Base-by-base conservation (phyloP, 352 stramenopile species). In the Phytophthora capsici region DNA sequence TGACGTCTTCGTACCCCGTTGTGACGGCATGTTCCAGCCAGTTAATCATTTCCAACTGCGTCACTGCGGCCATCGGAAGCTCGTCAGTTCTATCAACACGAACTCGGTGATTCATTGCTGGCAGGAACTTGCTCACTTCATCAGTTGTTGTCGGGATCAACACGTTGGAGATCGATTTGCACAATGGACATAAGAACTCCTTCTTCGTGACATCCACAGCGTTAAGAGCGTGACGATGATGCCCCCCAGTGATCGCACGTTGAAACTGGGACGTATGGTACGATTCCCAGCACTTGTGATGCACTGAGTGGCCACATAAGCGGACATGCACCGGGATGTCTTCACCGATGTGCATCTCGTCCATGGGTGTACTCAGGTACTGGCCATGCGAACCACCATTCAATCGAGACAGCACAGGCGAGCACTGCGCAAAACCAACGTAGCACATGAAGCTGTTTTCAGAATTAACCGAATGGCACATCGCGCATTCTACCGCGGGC, bases 101-200 rank as follows among this genome's bases (percentile, higher is more conserved):
- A n/a, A n/a, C n/a, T n/a, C n/a, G n/a, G n/a, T 58, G 59, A 37
- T 63, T 37, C 30, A 75, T 64, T 6, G 25, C 52, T 41, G 72
- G 60, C 8, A 86, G 66, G 20, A 76, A 65, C 20, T 77, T 69
- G 22, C 71, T 70, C 26, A 88, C 63, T 56, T 86, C 73, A 14
- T 89, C 81, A 4, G 75, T 88, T 30, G 77, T 84, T 26, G 78
- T 86, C 14, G 96, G 96, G 68, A 99, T 97, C 28, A 98, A 63
- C 45, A 98, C 95, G 57, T 99, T 99, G 0, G 92, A 98, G n/a
- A 99, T 95, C 47, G 97, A 95, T 61, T 99, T 99, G 82, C 96
- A 99, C 22, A 99, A 71, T 3, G 96, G 96, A 69, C 96, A 99
- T 5, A 99, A 66, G 60, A 99, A 99, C 66, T 99, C 96, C 43